Evolutionary conservation across 495 filamentous ascomycete species (phyloP).

Genomic region (Penicillium daleae): DNA sequence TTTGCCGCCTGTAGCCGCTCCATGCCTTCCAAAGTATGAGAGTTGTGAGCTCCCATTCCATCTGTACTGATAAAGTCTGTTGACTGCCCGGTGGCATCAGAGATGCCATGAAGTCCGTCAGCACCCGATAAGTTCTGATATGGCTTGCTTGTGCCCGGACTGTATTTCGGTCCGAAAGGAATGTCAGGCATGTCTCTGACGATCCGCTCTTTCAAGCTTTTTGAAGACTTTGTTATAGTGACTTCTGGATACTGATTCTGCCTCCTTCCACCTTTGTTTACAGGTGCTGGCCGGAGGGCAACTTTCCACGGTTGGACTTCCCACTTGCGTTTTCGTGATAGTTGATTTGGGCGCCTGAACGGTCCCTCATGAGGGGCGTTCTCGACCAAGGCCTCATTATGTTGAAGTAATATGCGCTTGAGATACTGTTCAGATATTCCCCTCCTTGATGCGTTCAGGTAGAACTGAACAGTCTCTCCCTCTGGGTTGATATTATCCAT

Average conservation of each 20-base stretch:
- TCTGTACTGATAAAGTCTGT: neutral
- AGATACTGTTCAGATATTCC: neutral
- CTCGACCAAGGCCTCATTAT: neutral
- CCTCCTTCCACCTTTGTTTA: neutral
- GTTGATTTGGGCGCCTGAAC: neutral
- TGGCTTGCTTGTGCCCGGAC: neutral
- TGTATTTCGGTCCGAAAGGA: neutral
- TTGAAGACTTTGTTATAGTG: neutral
- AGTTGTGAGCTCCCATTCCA: neutral
- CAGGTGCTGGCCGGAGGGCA: slow-evolving; percentile 7
- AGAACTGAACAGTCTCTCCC: slow-evolving; percentile 10
- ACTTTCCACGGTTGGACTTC: neutral
- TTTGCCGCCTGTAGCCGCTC: neutral
- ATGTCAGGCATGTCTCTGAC: neutral
- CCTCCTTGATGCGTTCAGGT: neutral
- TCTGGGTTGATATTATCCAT: slow-evolving; percentile 4
- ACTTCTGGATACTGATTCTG: neutral
- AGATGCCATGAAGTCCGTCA: neutral
- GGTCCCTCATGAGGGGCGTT: neutral
- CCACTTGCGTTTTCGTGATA: slow-evolving; percentile 10
- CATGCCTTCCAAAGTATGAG: neutral
- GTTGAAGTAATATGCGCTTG: neutral
- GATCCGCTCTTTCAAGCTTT: neutral
- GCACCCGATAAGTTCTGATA: neutral
- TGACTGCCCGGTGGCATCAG: neutral